phyloP scores from a whole-genome alignment of 2,329 filamentous ascomycete species.

The Dissoconium aciculare region DNA sequence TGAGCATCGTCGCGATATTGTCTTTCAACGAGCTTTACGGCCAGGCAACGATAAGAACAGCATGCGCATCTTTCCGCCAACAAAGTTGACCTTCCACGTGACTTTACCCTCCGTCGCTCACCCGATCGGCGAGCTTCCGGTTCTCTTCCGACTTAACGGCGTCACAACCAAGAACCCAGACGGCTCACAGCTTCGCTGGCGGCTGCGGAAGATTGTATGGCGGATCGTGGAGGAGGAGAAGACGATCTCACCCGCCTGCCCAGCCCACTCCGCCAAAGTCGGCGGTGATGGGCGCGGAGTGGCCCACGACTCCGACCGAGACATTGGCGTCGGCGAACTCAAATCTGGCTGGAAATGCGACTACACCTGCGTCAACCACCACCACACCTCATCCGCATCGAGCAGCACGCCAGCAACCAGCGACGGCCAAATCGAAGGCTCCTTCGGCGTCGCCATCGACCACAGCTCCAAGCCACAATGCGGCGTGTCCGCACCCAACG shows the following conservation, averaged over 20 bases:
- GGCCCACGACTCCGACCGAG: slow-evolving; percentile 57
- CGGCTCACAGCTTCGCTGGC: slow-evolving; percentile 65
- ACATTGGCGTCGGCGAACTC: slow-evolving; percentile 67
- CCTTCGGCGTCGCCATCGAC: slow-evolving; percentile 54
- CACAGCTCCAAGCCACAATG: slow-evolving; percentile 53
- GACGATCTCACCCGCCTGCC: slow-evolving; percentile 64
- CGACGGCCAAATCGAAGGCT: slow-evolving; percentile 57
- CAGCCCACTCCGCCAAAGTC: slow-evolving; percentile 54
- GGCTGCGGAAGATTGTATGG: slow-evolving; percentile 83
- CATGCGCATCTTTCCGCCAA: slow-evolving; percentile 88
- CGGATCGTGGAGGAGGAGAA: slow-evolving; percentile 77
- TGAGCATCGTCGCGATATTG: slow-evolving; percentile 51
- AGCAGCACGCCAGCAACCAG: no score
- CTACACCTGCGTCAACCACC: no score
- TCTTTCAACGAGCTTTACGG: slow-evolving; percentile 65
- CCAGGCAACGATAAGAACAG: slow-evolving; percentile 73
- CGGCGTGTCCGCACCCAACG: slow-evolving; percentile 59
- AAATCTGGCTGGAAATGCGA: slow-evolving; percentile 84
- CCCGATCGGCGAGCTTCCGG: slow-evolving; percentile 66
- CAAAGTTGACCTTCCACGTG: slow-evolving; percentile 76
- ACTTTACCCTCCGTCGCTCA: slow-evolving; percentile 72
- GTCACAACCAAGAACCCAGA: slow-evolving; percentile 52
- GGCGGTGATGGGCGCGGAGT: slow-evolving; percentile 54
- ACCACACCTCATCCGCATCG: no score
- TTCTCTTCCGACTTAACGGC: slow-evolving; percentile 73